Conservation (phyloP, 148 eudicot species). For the Chenopodium suecicum region DNA sequence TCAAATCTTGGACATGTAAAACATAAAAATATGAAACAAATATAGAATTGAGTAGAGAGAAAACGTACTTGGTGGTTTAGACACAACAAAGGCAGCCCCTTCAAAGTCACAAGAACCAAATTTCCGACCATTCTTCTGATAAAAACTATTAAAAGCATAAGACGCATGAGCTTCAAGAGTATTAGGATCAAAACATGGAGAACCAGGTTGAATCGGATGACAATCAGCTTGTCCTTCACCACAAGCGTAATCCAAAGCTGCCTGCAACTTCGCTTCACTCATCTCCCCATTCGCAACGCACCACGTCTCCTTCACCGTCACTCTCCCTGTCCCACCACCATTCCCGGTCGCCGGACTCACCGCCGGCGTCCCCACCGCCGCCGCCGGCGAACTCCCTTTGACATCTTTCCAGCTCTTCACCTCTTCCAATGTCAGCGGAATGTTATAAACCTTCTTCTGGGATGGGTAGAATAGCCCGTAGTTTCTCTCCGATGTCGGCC, state of each 20-base stretch:
- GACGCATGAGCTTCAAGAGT: slow-evolving; percentile 88
- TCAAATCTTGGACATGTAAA: neutral
- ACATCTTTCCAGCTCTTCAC: slow-evolving; percentile 34
- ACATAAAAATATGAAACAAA: neutral
- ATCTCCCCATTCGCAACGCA: slow-evolving; percentile 69
- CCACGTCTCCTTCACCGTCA: slow-evolving; percentile 51
- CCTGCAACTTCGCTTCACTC: slow-evolving; percentile 67
- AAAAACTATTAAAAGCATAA: slow-evolving; percentile 81
- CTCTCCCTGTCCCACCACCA: neutral
- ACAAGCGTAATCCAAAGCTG: slow-evolving; percentile 85
- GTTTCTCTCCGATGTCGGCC: slow-evolving; percentile 79
- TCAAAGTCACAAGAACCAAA: slow-evolving; percentile 72
- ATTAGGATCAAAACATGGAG: slow-evolving; percentile 84
- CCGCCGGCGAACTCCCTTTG: neutral
- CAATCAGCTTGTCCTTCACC: slow-evolving; percentile 90
- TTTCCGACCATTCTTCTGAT: slow-evolving; percentile 69
- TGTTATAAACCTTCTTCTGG: slow-evolving; percentile 58
- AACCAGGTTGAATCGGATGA: slow-evolving; percentile 76
- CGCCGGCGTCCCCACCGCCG: slow-evolving; percentile 5
- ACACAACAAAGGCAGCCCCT: slow-evolving; percentile 66
- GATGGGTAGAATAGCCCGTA: slow-evolving; percentile 84
- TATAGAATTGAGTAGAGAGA: neutral
- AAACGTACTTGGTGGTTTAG: slow-evolving; percentile 75
- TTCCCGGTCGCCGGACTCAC: neutral
- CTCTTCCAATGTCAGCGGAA: slow-evolving; percentile 59